These are phyloP conservation scores for Penicillium rolfsii DNA, from an alignment of 2,329 filamentous ascomycete genomes.

Conservation along the genomic window DNA sequence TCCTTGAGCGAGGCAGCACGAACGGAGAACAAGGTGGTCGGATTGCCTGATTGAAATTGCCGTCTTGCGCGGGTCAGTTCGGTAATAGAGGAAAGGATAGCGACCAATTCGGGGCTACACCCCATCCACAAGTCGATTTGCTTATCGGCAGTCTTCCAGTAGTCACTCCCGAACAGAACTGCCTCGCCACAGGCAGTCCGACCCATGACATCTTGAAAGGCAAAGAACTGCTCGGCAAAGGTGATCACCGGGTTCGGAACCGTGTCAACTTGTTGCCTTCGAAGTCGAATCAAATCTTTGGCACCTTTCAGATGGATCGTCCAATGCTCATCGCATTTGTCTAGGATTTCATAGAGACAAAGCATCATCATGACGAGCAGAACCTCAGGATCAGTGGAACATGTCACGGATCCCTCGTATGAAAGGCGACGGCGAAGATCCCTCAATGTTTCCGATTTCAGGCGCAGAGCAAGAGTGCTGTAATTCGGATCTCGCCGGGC, in stretches of 20 bases:
- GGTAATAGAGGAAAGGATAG: conserved; percentile 53
- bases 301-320: conserved; percentile 54
- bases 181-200: conserved; percentile 55
- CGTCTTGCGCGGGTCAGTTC: conserved; percentile 49
- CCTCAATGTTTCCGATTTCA: conserved; percentile 43
- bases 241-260: conserved; percentile 35
- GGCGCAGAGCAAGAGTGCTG: conserved; percentile 38
- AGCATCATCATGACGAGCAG: conserved; percentile 52
- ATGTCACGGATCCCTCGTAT: conserved; percentile 33
- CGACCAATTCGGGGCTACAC: conserved; percentile 53
- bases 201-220: conserved; percentile 57
- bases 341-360: conserved; percentile 52
- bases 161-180: conserved; percentile 52
- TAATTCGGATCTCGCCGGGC: conserved; percentile 38
- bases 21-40: conserved; percentile 33
- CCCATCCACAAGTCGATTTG: conserved; percentile 54
- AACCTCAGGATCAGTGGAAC: conserved; percentile 39
- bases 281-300: conserved; percentile 50
- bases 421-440: conserved; percentile 42
- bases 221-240: conserved; percentile 54
- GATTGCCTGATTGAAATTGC: conserved; percentile 29
- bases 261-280: conserved; percentile 33
- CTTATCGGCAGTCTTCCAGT: conserved; percentile 48
- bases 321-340: conserved; percentile 52
- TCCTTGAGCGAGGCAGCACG: conserved; percentile 41